Base-by-base conservation (phyloP, 345 rosid genomes). In the Angophora floribunda region DNA sequence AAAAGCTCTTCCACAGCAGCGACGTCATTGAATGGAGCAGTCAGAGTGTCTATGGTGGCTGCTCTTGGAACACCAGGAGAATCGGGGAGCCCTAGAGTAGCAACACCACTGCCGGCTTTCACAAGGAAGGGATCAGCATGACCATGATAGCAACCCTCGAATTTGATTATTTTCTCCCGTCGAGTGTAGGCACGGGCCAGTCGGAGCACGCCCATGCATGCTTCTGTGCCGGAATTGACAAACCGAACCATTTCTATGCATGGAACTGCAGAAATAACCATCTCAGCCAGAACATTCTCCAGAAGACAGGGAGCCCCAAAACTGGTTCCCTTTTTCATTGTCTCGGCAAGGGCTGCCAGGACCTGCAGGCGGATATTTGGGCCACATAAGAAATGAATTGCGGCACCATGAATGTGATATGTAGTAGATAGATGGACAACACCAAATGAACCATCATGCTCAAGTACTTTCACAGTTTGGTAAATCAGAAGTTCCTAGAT, bases 281-380 rank as follows among this genome's bases (percentile, higher is more conserved):
- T 95, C 93, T 96, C 97, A 1, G 99, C 98, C 78, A 96, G 88
- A 88, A 91, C 93, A 92, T 97, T 97, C 95, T 97, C 99, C 50
- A 95, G 92, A 89, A 97, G 97, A 92, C 99, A 97, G 80, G 99
- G 99, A 88, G 99, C 99, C 44, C 99, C 99, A 93, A 97, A 97
- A 94, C 99, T 97, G 88, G 99, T 98, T 86, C 99, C 99, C 92
- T 97, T 97, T 93, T 97, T 95, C 98, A 97, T 96, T 50, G 98
- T 96, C 93, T 97, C 99, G 26, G 95, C 93, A 90, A 98, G 86
- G 78, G 99, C 99, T 15, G 94, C 97, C 26, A 98, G 96, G 61
- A 98, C 97, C 99, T 96, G 92, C 85, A 65, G 36, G 63, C 65
- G 92, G 36, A 87, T 52, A 86, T 85, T 19, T 87, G 67, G 51